Conservation (phyloP, 2,329 filamentous ascomycete species). For the Plenodomus biglobosus region DNA sequence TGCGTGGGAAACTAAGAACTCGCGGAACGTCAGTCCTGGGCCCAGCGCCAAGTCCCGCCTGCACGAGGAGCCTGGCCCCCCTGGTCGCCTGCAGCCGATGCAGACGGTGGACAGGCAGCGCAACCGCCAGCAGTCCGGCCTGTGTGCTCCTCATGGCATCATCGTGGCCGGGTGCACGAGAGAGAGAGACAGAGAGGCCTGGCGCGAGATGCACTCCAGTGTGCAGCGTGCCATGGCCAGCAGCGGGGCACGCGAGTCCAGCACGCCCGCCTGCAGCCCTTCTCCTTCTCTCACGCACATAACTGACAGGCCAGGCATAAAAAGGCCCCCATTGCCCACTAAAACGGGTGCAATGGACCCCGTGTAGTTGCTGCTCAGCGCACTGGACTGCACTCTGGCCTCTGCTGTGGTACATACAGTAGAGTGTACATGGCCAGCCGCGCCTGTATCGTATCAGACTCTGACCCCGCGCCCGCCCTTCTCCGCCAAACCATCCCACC, state of each 20-base stretch:
- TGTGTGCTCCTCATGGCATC: too few relatives aligned
- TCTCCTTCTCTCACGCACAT: too few relatives aligned
- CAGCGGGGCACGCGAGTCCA: slow-evolving; percentile 22
- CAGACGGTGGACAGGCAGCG: too few relatives aligned
- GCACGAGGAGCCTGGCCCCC: slow-evolving; percentile 15
- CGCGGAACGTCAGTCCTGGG: slow-evolving; percentile 15
- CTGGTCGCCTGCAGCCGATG: neutral
- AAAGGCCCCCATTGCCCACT: slow-evolving; percentile 28
- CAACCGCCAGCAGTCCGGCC: too few relatives aligned
- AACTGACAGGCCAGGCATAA: neutral
- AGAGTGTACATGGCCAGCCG: too few relatives aligned
- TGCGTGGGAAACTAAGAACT: slow-evolving; percentile 28
- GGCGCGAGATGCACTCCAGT: slow-evolving; percentile 1
- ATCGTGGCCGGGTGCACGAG: too few relatives aligned
- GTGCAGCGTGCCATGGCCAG: slow-evolving; percentile 1
- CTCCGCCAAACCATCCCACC: slow-evolving; percentile 10
- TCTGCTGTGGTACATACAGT: slow-evolving; percentile 13
- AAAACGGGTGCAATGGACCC: slow-evolving; percentile 28
- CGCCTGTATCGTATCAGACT: slow-evolving; percentile 1
- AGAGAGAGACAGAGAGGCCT: too few relatives aligned
- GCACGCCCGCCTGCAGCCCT: slow-evolving; percentile 19
- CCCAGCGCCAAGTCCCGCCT: slow-evolving; percentile 20
- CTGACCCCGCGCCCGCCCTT: slow-evolving; percentile 15
- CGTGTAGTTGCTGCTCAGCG: slow-evolving; percentile 29
- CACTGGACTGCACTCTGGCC: slow-evolving; percentile 16